A percentile compares a stretch with the other conserved stretches of the same genome.
These are phyloP conservation scores for Apiospora arundinis DNA, from an alignment of 2,329 filamentous ascomycete species.

Conservation along the genomic window DNA sequence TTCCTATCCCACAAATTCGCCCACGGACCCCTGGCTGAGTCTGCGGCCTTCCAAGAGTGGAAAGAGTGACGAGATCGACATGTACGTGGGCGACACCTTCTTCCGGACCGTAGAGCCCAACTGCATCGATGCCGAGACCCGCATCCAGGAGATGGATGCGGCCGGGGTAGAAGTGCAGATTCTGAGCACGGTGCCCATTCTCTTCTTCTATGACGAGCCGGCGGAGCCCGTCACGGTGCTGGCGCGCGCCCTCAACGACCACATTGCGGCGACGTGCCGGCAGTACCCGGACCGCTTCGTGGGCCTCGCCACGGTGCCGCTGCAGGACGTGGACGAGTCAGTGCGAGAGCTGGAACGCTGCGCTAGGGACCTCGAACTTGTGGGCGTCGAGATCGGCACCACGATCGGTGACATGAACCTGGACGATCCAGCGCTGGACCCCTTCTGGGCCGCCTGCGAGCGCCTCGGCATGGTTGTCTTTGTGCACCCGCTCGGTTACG, in stretches of 20 bases:
- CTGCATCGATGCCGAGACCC: constrained; percentile 38
- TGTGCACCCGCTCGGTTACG: constrained; percentile 44
- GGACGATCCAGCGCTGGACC: constrained; percentile 37
- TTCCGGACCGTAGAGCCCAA: constrained; percentile 43
- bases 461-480: constrained; percentile 41
- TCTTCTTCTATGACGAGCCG: constrained; percentile 46
- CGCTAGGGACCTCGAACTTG: constrained; percentile 34
- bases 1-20: constrained; percentile 52
- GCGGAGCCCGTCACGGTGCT: constrained; percentile 36
- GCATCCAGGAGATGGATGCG: constrained; percentile 42
- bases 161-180: constrained; percentile 44
- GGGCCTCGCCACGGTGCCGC: constrained; percentile 41
- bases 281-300: constrained; percentile 39
- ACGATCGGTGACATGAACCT: constrained; percentile 40
- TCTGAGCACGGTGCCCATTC: constrained; percentile 43
- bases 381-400: constrained; percentile 43
- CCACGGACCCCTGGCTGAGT: constrained; percentile 43
- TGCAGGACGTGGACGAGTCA: constrained; percentile 39
- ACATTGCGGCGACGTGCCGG: constrained; percentile 37
- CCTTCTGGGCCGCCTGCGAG: constrained; percentile 43
- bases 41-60: constrained; percentile 34
- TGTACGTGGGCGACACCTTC: constrained; percentile 42
- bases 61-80: constrained; percentile 38
- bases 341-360: constrained; percentile 38
- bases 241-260: constrained; percentile 41